phyloP scores from a whole-genome alignment of 2,329 filamentous ascomycete species.

The Hymenoscyphus occultus region DNA sequence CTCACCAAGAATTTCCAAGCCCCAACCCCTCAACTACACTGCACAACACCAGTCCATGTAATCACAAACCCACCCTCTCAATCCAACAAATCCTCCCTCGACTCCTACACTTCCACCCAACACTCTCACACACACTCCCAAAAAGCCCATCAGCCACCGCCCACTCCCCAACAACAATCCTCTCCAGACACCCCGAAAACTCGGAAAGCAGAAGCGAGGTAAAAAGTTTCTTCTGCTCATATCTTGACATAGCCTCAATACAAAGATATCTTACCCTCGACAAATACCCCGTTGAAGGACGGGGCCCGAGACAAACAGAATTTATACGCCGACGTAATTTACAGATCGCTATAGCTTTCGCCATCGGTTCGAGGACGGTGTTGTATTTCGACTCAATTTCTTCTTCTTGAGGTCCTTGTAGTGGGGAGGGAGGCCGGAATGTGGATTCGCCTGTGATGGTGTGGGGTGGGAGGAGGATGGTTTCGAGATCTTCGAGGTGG shows the following conservation, averaged over 20 bases:
- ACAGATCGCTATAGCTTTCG: conserved; percentile 10
- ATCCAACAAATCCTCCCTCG: conserved; percentile 11
- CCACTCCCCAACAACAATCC: conserved; percentile 13
- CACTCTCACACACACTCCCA: conserved; percentile 10
- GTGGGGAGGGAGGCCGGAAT: not conserved
- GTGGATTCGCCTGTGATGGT: not conserved
- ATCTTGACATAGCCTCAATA: conserved; percentile 8
- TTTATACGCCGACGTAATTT: conserved; percentile 12
- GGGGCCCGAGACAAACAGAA: not conserved
- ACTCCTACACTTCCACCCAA: conserved; percentile 11
- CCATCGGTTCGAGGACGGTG: conserved; percentile 2
- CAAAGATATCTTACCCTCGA: not conserved
- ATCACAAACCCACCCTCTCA: not conserved
- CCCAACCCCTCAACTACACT: too few species aligned
- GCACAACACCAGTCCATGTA: too few species aligned
- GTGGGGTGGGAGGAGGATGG: conserved; percentile 2
- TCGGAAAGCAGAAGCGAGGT: conserved; percentile 10
- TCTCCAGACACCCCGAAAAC: not conserved
- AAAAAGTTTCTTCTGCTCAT: conserved; percentile 14
- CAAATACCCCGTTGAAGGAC: not conserved
- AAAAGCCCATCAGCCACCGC: not conserved
- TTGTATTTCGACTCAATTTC: conserved; percentile 7
- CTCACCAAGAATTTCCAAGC: too few species aligned
- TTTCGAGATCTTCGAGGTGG: conserved; percentile 10
- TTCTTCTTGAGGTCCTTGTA: not conserved